Evolutionary conservation across 495 filamentous ascomycete species (phyloP).

Genomic region (Aspergillus nidulans): DNA sequence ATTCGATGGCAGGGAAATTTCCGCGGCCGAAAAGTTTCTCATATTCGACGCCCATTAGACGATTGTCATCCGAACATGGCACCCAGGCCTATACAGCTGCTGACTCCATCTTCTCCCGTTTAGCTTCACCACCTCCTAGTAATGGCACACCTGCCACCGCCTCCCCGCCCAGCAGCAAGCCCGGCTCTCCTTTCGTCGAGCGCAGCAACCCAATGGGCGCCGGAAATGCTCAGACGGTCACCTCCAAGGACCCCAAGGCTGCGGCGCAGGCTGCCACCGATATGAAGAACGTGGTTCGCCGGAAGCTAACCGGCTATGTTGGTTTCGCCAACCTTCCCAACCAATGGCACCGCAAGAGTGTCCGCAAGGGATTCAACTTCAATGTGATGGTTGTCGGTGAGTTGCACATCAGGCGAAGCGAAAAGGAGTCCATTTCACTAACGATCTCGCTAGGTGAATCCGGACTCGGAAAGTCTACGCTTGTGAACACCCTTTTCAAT

Average conservation of each 20-base stretch:
- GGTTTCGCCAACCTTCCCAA: constrained; percentile 98
- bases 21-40: constrained; percentile 16
- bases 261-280: constrained; percentile 72
- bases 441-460: constrained; percentile 73
- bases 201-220: constrained; percentile 60
- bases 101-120: constrained; percentile 25
- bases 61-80: constrained; percentile 15
- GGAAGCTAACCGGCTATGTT: constrained; percentile 97
- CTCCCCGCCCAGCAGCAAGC: constrained; percentile 48
- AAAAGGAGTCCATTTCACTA: not conserved
- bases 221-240: constrained; percentile 60
- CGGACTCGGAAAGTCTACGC: constrained; percentile 95
- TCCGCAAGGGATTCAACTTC: constrained; percentile 99
- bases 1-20: constrained; percentile 2
- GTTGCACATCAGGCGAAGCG: constrained; percentile 29
- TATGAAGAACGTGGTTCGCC: constrained; percentile 94
- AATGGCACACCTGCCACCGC: constrained; percentile 35
- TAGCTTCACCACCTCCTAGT: constrained; percentile 38
- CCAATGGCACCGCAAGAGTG: constrained; percentile 99
- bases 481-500: constrained; percentile 99
- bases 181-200: constrained; percentile 54
- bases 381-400: constrained; percentile 99
- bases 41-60: constrained; percentile 6
- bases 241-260: constrained; percentile 81
- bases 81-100: constrained; percentile 15